Conservation (phyloP, 495 filamentous ascomycete genomes). For the Clohesyomyces aquaticus region DNA sequence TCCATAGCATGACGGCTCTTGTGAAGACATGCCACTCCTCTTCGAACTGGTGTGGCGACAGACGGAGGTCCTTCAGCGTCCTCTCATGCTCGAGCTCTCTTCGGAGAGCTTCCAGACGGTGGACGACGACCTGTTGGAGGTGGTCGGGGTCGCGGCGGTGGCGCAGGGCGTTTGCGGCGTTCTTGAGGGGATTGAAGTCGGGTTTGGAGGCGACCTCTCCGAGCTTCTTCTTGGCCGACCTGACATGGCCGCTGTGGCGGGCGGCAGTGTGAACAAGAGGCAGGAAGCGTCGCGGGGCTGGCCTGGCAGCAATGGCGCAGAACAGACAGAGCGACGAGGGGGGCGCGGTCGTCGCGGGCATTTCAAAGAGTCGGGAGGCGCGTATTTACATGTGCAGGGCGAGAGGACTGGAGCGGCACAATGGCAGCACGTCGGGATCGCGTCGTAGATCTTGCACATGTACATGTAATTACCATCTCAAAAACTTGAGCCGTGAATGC, state of each 20-base stretch:
- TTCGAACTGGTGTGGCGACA: slow-evolving; percentile 23
- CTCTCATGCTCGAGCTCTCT: slow-evolving; percentile 9
- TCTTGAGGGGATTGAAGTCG: not conserved
- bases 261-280: slow-evolving; percentile 25
- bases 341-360: slow-evolving; percentile 23
- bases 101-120: slow-evolving; percentile 5
- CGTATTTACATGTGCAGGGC: too few relatives aligned
- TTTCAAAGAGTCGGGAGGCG: slow-evolving; percentile 9
- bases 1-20: slow-evolving; percentile 10
- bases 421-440: too few relatives aligned
- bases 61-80: slow-evolving; percentile 25
- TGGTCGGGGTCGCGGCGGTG: not conserved
- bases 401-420: not conserved
- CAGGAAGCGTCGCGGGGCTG: slow-evolving; percentile 4
- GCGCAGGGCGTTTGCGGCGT: not conserved
- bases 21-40: slow-evolving; percentile 26
- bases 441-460: too few relatives aligned
- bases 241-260: not conserved
- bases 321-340: slow-evolving; percentile 32
- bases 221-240: not conserved
- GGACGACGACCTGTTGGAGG: not conserved
- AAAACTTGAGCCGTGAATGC: not conserved
- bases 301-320: slow-evolving; percentile 16
- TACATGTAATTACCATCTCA: not conserved
- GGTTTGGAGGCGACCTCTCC: too few relatives aligned